Evolutionary conservation across 2,329 filamentous ascomycete genomes (phyloP).

Genomic region (Colletotrichum costaricense): DNA sequence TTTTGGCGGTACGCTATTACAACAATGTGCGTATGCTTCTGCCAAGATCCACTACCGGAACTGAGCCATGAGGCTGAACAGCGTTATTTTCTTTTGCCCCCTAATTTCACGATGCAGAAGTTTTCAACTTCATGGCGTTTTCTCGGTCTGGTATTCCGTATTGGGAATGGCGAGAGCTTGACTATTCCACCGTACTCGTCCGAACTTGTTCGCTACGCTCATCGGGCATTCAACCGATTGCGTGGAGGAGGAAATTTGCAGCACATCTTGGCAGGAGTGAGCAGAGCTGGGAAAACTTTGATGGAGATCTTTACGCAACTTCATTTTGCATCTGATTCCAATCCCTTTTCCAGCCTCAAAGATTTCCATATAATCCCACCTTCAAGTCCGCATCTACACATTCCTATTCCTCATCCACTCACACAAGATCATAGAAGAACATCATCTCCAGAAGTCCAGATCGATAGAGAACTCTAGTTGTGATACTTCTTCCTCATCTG

Average conservation of each 20-base stretch:
- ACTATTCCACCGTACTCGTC: no score
- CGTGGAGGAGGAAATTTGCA: no score
- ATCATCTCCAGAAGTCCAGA: no score
- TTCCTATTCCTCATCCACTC: neutral
- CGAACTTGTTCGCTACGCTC: no score
- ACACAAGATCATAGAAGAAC: neutral
- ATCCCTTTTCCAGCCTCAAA: no score
- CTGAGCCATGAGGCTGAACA: neutral
- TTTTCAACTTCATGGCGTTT: neutral
- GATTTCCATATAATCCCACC: neutral
- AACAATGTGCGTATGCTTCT: neutral
- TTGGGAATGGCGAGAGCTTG: no score
- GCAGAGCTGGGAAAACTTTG: neutral
- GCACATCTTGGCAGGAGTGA: no score
- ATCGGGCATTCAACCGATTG: no score
- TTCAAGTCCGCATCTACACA: neutral
- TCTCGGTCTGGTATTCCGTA: no score
- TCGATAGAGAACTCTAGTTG: neutral
- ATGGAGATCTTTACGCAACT: neutral
- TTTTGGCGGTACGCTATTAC: no score
- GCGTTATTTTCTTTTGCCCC: neutral
- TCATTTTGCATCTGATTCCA: neutral
- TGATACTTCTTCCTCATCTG: neutral
- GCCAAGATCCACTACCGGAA: neutral
- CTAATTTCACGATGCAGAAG: neutral